Percentiles rank a stretch among this genome's conserved stretches.
Conservation (phyloP, 345 rosid genomes). For the Theobroma cacao region DNA sequence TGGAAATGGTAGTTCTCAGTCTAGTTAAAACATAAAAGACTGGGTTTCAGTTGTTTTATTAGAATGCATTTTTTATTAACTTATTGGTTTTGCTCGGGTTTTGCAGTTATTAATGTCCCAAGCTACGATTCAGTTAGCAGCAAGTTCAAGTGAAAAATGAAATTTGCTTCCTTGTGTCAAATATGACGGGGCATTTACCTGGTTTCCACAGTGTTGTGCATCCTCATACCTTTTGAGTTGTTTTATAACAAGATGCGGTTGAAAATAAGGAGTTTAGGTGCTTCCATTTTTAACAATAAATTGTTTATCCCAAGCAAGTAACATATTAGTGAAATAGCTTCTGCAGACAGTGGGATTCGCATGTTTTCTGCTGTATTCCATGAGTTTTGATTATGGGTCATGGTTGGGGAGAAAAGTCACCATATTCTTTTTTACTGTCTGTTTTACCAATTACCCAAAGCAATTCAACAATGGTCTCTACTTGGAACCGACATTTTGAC, state of each 20-base stretch:
- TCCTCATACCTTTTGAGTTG: conserved; percentile 10
- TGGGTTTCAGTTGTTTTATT: neutral
- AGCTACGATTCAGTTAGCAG: conserved; percentile 64
- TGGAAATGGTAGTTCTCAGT: conserved; percentile 62
- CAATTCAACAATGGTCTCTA: neutral
- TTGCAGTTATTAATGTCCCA: conserved; percentile 58
- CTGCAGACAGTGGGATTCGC: neutral
- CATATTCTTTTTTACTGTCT: conserved; percentile 15
- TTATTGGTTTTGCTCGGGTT: neutral
- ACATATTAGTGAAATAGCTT: conserved; percentile 1
- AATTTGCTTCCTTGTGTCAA: neutral
- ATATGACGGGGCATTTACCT: conserved; percentile 9
- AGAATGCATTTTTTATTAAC: neutral
- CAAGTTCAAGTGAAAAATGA: conserved; percentile 45
- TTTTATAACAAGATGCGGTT: conserved; percentile 5
- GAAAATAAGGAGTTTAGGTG: conserved; percentile 20
- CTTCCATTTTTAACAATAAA: conserved; percentile 25
- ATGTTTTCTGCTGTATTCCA: neutral
- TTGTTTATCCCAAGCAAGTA: conserved; percentile 14
- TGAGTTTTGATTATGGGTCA: neutral
- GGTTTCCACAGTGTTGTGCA: conserved; percentile 17
- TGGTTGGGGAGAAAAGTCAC: neutral
- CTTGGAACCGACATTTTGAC: neutral
- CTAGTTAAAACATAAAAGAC: neutral
- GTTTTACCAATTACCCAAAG: neutral